These are phyloP conservation scores for Ceratocystis lukuohia DNA, from an alignment of 2,329 filamentous ascomycete species.

Conservation along the genomic window DNA sequence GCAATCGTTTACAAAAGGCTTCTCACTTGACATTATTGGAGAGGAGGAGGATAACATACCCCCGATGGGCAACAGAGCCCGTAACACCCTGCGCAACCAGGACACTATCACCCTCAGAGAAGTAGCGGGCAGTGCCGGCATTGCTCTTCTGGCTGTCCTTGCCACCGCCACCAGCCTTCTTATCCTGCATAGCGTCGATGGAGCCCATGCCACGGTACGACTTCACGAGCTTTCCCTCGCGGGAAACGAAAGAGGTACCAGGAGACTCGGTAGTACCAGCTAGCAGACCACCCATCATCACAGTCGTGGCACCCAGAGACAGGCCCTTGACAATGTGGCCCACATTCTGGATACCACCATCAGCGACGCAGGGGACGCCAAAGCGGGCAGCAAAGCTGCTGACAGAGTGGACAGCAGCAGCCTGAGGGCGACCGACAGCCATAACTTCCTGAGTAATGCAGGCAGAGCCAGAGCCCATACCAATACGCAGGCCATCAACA, in stretches of 20 bases:
- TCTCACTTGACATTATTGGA: not conserved
- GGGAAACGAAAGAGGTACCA: conserved; percentile 89
- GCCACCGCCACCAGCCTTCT: conserved; percentile 68
- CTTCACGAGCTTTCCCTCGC: conserved; percentile 96
- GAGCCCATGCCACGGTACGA: conserved; percentile 98
- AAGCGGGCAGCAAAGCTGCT: conserved; percentile 81
- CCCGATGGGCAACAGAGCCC: conserved; percentile 67
- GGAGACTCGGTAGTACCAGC: conserved; percentile 96
- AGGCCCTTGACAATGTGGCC: conserved; percentile 98
- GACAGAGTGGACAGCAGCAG: conserved; percentile 82
- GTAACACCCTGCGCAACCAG: conserved; percentile 95
- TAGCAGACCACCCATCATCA: conserved; percentile 99
- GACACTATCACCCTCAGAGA: conserved; percentile 89
- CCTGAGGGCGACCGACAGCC: conserved; percentile 94
- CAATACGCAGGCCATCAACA: conserved; percentile 91
- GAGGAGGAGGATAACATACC: conserved; percentile 29
- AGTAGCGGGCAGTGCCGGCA: conserved; percentile 93
- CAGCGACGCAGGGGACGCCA: conserved; percentile 93
- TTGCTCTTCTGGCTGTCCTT: conserved; percentile 70
- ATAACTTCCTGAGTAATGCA: conserved; percentile 99
- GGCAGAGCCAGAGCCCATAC: conserved; percentile 95
- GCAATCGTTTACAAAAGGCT: conserved; percentile 18
- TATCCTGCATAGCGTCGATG: conserved; percentile 99
- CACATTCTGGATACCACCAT: conserved; percentile 95
- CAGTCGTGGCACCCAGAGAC: conserved; percentile 79